Evolutionary conservation across 2,329 filamentous ascomycete species (phyloP).

Genomic region (Myriosclerotinia duriaeana): DNA sequence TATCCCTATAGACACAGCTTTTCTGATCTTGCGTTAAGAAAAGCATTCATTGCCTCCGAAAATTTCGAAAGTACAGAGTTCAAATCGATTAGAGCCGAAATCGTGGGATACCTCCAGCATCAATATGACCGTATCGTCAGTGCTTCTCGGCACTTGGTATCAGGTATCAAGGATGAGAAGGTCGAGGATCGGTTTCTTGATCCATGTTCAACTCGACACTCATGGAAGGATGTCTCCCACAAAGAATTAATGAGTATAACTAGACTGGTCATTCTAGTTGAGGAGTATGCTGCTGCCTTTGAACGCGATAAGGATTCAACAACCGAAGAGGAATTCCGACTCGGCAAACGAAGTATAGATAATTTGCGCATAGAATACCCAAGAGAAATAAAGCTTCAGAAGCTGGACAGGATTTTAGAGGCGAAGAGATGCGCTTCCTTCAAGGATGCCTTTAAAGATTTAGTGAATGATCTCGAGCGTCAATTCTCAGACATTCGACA

Average conservation of each 20-base stretch:
- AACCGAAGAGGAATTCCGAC: not conserved
- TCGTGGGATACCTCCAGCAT: not conserved
- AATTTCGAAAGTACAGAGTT: not conserved
- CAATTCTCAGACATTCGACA: not conserved
- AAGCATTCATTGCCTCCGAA: not conserved
- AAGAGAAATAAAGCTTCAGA: not conserved
- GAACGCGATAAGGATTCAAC: not conserved
- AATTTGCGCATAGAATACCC: not conserved
- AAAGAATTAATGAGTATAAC: not conserved
- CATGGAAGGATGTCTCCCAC: not conserved
- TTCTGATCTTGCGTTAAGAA: not conserved
- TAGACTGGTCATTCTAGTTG: not conserved
- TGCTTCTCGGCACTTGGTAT: not conserved
- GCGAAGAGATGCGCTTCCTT: not conserved
- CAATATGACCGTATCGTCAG: not conserved
- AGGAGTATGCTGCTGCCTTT: not conserved
- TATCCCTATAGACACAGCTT: not conserved
- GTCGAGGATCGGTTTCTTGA: not conserved
- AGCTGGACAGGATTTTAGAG: not conserved
- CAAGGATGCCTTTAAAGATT: not conserved
- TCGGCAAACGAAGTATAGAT: not conserved
- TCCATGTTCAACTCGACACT: not conserved
- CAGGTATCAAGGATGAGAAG: not conserved
- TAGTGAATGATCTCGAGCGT: not conserved
- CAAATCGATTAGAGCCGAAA: not conserved